These are phyloP conservation scores for Aspergillus chevalieri DNA, from an alignment of 2,329 filamentous ascomycete genomes.

Conservation along the genomic window DNA sequence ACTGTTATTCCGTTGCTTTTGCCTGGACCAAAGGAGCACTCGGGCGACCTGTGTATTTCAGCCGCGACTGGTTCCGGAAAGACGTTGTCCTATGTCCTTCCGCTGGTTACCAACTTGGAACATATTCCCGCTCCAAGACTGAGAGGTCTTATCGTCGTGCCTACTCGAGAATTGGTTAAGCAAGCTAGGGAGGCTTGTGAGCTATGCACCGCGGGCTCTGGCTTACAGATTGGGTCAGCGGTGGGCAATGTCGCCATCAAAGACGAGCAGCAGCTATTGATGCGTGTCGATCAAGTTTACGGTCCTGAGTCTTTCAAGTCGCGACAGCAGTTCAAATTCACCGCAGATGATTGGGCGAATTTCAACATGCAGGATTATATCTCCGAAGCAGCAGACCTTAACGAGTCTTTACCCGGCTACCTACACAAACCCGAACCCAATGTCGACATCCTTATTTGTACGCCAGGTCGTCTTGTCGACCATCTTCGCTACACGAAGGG, in stretches of 20 bases:
- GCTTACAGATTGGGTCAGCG: constrained; percentile 72
- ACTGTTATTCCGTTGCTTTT: constrained; percentile 74
- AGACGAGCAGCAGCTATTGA: constrained; percentile 56
- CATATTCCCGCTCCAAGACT: constrained; percentile 59
- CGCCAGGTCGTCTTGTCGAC: constrained; percentile 84
- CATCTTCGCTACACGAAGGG: constrained; percentile 79
- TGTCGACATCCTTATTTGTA: constrained; percentile 84
- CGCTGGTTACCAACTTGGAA: constrained; percentile 72
- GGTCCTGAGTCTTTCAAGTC: constrained; percentile 55
- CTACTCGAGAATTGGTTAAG: constrained; percentile 81
- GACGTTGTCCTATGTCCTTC: constrained; percentile 83
- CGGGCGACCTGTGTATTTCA: constrained; percentile 79
- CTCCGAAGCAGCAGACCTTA: constrained; percentile 35
- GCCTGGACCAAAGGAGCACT: constrained; percentile 53
- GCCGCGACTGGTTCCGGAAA: constrained; percentile 95
- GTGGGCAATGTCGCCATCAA: constrained; percentile 72
- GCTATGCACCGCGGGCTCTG: constrained; percentile 63
- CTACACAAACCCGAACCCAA: constrained; percentile 62
- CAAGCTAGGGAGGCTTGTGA: constrained; percentile 78
- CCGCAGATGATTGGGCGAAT: constrained; percentile 42
- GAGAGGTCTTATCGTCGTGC: constrained; percentile 76
- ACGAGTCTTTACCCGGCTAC: constrained; percentile 52
- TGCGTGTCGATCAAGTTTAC: constrained; percentile 62
- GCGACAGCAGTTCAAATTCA: constrained; percentile 38
- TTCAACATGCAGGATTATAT: constrained; percentile 43